Base-by-base conservation (phyloP, 257 asterid genomes). In the Craterostigma plantagineum region DNA sequence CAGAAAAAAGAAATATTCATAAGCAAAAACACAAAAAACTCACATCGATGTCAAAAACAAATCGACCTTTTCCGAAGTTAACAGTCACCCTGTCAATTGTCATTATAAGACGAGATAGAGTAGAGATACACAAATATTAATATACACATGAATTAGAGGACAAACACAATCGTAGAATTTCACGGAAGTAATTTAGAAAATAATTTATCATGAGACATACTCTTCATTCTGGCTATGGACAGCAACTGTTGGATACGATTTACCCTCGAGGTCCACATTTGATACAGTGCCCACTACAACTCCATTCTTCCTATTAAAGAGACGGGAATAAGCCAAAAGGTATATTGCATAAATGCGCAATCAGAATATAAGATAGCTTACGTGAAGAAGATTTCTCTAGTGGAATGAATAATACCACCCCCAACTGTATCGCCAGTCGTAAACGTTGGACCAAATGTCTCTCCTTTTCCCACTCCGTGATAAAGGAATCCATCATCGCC, bases 151-250 rank as follows among this genome's bases (percentile, higher is more conserved):
- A 42, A 18, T 42, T 43, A 49, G 49, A 49, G 17, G n/a, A n/a
- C n/a, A n/a, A n/a, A n/a, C 4, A 36, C 50, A 16, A 57, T 34
- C 36, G 48, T 41, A 39, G 46, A 46, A 17, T 45, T 50, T 56
- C 42, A 65, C 13, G 47, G 39, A 40, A 36, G 10, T 27, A 34
- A 46, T 36, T 42, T 52, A 51, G 53, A 39, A 39, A 53, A 51
- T 23, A 48, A 34, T 45, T 30, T 41, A 39, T 27, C 12, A 34
- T 42, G 53, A 46, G 51, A 63, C 95, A 54, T 90, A 90, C 99
- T 75, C 94, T 68, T 90, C 99, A 72, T 69, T 62, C 61, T 70
- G 95, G 79, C 99, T 83, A 62, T 83, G 95, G 52, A 90, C 99
- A 33, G 96, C 77, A 53, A 90, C 76, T 8, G 99, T 90, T 12